phyloP scores from a whole-genome alignment of 495 filamentous ascomycete species.

The Monascus purpureus region DNA sequence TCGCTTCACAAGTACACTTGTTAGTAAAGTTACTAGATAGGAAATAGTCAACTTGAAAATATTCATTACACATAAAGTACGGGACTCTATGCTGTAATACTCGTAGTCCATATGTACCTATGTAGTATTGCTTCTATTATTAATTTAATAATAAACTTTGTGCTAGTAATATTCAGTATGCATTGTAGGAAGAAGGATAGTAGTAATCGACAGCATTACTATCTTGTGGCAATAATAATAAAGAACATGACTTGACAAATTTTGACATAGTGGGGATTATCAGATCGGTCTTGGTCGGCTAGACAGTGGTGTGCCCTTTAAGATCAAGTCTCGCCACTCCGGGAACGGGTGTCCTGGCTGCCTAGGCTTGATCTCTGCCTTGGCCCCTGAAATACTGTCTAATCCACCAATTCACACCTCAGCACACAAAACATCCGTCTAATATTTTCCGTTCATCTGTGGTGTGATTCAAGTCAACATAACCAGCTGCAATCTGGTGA shows the following conservation, averaged over 20 bases:
- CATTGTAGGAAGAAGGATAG: not conserved
- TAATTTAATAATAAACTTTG: not conserved
- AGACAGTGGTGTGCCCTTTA: constrained; percentile 23
- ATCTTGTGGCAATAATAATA: no score
- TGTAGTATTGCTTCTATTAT: not conserved
- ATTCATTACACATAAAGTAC: no score
- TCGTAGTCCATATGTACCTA: not conserved
- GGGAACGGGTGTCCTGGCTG: no score
- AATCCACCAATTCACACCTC: not conserved
- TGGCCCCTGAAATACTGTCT: constrained; percentile 12
- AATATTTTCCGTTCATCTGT: no score
- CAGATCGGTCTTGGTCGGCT: constrained; percentile 22
- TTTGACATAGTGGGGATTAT: no score
- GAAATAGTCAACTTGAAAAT: no score
- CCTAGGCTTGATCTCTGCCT: not conserved
- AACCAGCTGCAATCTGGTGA: no score
- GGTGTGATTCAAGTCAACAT: no score
- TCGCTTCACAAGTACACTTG: no score
- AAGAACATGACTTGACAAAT: not conserved
- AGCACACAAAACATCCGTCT: not conserved
- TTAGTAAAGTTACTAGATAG: no score
- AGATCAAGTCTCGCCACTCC: constrained; percentile 28
- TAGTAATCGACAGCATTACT: no score
- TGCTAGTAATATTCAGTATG: not conserved
- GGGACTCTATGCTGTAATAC: no score